These are phyloP conservation scores for Aspergillus panamensis DNA, from an alignment of 495 filamentous ascomycete genomes.

Conservation along the genomic window DNA sequence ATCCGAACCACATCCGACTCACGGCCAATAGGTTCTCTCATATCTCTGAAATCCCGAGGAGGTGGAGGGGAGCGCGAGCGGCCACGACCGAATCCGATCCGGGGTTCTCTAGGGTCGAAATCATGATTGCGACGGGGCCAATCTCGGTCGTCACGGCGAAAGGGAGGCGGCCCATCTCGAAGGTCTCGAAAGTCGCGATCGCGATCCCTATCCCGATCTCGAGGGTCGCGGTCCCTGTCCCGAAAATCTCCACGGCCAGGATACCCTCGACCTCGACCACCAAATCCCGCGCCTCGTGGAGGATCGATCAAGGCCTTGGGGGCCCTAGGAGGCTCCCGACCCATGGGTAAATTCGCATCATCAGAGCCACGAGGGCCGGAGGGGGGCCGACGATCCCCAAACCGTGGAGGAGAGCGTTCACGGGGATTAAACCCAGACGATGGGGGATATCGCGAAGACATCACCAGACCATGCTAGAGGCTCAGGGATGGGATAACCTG, in stretches of 20 bases:
- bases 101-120: conserved; percentile 41
- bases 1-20: conserved; percentile 46
- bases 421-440: conserved; percentile 49
- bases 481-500: conserved; percentile 17
- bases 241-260: conserved; percentile 56
- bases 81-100: conserved; percentile 41
- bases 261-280: conserved; percentile 47
- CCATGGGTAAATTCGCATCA: conserved; percentile 36
- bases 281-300: conserved; percentile 51
- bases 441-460: conserved; percentile 46
- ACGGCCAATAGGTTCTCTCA: conserved; percentile 37
- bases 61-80: conserved; percentile 43
- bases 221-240: conserved; percentile 54
- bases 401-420: conserved; percentile 47
- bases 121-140: conserved; percentile 37
- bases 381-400: conserved; percentile 44
- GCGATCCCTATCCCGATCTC: conserved; percentile 42
- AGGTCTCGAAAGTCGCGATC: conserved; percentile 41
- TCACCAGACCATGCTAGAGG: conserved; percentile 47
- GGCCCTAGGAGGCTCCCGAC: conserved; percentile 61
- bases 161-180: conserved; percentile 32
- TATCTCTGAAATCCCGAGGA: conserved; percentile 50
- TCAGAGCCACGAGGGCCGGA: conserved; percentile 39
- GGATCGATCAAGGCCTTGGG: conserved; percentile 67
- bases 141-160: conserved; percentile 42